phyloP scores from a whole-genome alignment of 192 early-diverging fungal genomes.

The Coemansia erecta region DNA sequence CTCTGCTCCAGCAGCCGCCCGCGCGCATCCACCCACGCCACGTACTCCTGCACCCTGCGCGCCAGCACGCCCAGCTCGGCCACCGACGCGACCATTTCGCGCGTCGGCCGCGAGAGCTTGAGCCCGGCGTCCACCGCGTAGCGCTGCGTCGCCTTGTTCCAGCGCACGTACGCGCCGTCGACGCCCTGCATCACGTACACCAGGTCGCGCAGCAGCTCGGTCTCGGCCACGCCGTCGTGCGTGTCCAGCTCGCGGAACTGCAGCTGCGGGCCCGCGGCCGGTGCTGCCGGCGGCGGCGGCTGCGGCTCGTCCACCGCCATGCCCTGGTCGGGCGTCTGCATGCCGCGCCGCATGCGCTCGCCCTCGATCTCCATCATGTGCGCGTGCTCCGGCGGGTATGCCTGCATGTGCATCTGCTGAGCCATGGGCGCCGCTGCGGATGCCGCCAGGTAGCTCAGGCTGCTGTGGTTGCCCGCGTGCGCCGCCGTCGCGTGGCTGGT shows the following conservation, averaged over 20 bases:
- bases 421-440: not conserved
- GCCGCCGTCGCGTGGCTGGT: conserved; percentile 15
- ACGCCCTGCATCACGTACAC: conserved; percentile 94
- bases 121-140: conserved; percentile 61
- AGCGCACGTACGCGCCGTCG: conserved; percentile 80
- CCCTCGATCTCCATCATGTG: not conserved
- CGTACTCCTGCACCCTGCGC: conserved; percentile 60
- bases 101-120: conserved; percentile 56
- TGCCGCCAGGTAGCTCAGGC: conserved; percentile 4
- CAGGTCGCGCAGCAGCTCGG: conserved; percentile 74
- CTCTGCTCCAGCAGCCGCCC: conserved; percentile 58
- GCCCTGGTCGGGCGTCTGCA: not conserved
- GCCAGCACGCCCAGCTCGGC: conserved; percentile 81
- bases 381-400: too few species aligned
- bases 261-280: not conserved
- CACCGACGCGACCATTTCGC: conserved; percentile 63
- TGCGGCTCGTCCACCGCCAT: conserved; percentile 10
- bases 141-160: conserved; percentile 48
- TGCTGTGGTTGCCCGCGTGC: conserved; percentile 14
- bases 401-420: too few species aligned
- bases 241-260: conserved; percentile 30
- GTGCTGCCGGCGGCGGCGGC: not conserved
- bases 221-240: conserved; percentile 57
- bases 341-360: not conserved
- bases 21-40: conserved; percentile 34